Percentiles rank a stretch among this genome's conserved stretches.
These are phyloP conservation scores for Trypanosoma scelopori DNA, from an alignment of 208 protist species.

Conservation along the genomic window DNA sequence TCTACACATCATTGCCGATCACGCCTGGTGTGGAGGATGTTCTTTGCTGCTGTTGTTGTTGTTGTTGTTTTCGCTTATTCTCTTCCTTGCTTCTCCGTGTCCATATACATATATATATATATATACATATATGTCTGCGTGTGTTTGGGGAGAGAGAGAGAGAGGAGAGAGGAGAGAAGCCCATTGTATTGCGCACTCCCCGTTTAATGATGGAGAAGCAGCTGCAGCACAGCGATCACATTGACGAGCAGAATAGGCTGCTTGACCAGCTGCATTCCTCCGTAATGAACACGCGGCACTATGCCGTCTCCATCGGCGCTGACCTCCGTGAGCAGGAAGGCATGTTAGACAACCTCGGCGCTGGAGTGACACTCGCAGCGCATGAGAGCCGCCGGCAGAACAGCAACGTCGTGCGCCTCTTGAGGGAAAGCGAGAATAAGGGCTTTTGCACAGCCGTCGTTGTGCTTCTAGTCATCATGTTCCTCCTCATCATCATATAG, in stretches of 20 bases:
- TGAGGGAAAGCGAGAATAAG: constrained; percentile 66
- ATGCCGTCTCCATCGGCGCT: constrained; percentile 73
- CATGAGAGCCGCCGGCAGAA: constrained; percentile 82
- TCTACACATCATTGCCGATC: no score
- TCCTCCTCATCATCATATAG: constrained; percentile 69
- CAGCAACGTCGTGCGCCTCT: constrained; percentile 63
- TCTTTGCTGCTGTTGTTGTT: no score
- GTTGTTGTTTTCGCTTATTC: no score
- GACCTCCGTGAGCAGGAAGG: constrained; percentile 69
- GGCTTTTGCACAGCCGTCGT: constrained; percentile 72
- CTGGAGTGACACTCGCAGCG: constrained; percentile 47
- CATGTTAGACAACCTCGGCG: constrained; percentile 74
- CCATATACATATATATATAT: no score
- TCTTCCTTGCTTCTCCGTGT: no score
- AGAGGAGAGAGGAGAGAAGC: no score
- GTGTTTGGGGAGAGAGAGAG: neutral
- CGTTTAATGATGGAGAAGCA: neutral
- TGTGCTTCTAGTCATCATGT: constrained; percentile 64
- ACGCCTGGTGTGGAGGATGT: no score
- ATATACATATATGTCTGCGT: no score
- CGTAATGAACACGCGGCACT: constrained; percentile 81
- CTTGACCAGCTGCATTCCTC: constrained; percentile 83
- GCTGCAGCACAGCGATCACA: constrained; percentile 19
- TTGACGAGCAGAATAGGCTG: constrained; percentile 64
- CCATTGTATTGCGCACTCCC: no score